A percentile compares a stretch with the other conserved stretches of the same genome.
Conservation (phyloP, 345 rosid genomes). For the Dipteronia dyeriana region DNA sequence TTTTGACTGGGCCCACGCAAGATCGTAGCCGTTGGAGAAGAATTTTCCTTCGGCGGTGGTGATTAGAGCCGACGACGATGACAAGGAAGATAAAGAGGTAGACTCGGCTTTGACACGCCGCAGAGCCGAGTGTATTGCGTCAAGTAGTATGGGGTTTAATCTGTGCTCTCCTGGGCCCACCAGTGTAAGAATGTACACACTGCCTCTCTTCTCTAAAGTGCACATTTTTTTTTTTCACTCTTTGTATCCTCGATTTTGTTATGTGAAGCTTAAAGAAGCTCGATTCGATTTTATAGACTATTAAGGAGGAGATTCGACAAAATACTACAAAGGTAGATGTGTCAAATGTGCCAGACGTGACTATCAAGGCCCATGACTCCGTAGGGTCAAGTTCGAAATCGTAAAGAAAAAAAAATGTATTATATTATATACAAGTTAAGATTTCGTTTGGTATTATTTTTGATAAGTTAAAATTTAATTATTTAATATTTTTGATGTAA, state of each 20-base stretch:
- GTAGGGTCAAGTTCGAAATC: too few relatives aligned
- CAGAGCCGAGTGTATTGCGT: constrained; percentile 45
- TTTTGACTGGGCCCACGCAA: constrained; percentile 45
- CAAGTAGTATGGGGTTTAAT: constrained; percentile 49
- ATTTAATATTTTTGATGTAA: too few relatives aligned
- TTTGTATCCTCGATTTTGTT: neutral
- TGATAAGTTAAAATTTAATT: too few relatives aligned
- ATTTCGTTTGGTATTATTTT: too few relatives aligned
- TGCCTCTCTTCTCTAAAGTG: constrained; percentile 54
- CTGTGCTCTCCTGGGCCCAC: constrained; percentile 63
- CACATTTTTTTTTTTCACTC: constrained; percentile 32
- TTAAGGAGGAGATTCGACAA: too few relatives aligned
- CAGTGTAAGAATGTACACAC: constrained; percentile 50
- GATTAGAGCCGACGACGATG: constrained; percentile 46
- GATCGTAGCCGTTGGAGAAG: constrained; percentile 90
- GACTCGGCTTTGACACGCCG: constrained; percentile 41
- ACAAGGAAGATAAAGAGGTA: constrained; percentile 21
- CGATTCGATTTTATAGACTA: neutral
- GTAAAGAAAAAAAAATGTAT: too few relatives aligned
- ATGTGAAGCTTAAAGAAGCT: neutral
- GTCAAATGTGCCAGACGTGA: too few relatives aligned
- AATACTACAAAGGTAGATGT: too few relatives aligned
- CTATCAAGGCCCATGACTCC: too few relatives aligned
- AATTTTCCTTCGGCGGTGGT: constrained; percentile 70
- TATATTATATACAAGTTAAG: too few relatives aligned